phyloP scores from a whole-genome alignment of 2,329 filamentous ascomycete species.

The Aspergillus transmontanensis region DNA sequence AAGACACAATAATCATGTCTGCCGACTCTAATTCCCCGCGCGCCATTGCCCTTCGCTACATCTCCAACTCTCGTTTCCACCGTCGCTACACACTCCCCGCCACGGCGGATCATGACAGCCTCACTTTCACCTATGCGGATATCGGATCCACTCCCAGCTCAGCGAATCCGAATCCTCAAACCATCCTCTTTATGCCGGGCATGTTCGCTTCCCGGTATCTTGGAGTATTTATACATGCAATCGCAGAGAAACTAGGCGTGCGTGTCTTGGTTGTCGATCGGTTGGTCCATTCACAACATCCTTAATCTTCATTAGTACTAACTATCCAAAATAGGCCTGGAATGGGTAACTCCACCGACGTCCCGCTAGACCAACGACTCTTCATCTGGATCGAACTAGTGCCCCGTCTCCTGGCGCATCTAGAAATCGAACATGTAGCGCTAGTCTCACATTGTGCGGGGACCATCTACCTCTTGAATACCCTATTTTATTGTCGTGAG shows the following conservation, averaged over 20 bases:
- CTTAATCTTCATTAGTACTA: background rate
- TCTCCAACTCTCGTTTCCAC: slow-evolving; percentile 26
- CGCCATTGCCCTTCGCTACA: slow-evolving; percentile 3
- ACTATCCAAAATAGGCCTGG: slow-evolving; percentile 6
- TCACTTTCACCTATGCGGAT: slow-evolving; percentile 27
- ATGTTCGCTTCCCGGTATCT: slow-evolving; percentile 32
- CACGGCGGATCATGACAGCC: slow-evolving; percentile 17
- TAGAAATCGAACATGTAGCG: slow-evolving; percentile 35
- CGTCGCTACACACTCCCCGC: slow-evolving; percentile 21
- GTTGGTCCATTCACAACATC: background rate
- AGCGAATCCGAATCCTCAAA: background rate
- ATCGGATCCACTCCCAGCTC: slow-evolving; percentile 17
- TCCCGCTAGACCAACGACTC: slow-evolving; percentile 39
- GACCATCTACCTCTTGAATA: slow-evolving; percentile 48
- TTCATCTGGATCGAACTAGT: slow-evolving; percentile 46
- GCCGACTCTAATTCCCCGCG: background rate
- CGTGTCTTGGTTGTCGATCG: slow-evolving; percentile 30
- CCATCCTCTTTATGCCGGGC: slow-evolving; percentile 27
- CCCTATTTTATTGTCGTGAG: slow-evolving; percentile 22
- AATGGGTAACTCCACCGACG: slow-evolving; percentile 45
- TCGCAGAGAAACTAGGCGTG: slow-evolving; percentile 27
- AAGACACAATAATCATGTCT: background rate
- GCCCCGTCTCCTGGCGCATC: slow-evolving; percentile 39
- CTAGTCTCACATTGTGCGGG: slow-evolving; percentile 46
- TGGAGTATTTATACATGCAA: slow-evolving; percentile 22